Base-by-base conservation (phyloP, 106 monocot genomes). In the Dendrobium huoshanense region DNA sequence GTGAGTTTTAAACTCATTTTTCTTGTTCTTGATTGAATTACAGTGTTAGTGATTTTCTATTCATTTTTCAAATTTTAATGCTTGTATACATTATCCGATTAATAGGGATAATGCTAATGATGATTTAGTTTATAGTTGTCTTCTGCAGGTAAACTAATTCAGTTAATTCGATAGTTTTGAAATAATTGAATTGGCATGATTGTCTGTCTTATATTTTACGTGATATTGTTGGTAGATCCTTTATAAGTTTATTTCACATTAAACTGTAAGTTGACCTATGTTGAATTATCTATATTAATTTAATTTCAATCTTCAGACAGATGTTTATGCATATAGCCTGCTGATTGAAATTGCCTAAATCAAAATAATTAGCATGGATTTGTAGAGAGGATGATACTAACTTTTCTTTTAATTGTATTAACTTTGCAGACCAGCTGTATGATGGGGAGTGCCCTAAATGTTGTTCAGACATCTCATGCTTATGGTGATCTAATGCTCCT, bases 401-500 rank as follows among this genome's bases (percentile, higher is more conserved):
- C 49, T 76, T 51, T 51, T 49, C 9, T 76, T 74, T n/a, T 17
- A 43, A 48, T 76, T 76, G 3, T 15, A 27, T 51, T n/a, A 24
- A 77, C 64, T 83, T 81, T 88, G 80, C 95, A 99, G 99, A 93
- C 99, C 55, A 82, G 93, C 59, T 87, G 83, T 86, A 85, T 81
- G 16, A 95, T 99, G 85, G 90, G 92, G 51, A 80, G 68, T 29
- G 90, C 93, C 72, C 92, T 99, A 72, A 95, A 99, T 89, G 93
- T 88, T 82, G 78, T 91, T 45, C 99, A 89, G 80, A 93, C 95
- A 82, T 87, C 82, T 73, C 85, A 95, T 86, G 88, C 99, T 79
- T 99, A 88, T 90, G 95, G 86, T 40, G 99, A 99, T 90, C 3
- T 88, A 79, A 85, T 99, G 90, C 88, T 99, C 84, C 55, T 91